These are phyloP conservation scores for Tubosaeta sp. DNA, from an alignment of 768 basidiomycete genomes.

Conservation along the genomic window DNA sequence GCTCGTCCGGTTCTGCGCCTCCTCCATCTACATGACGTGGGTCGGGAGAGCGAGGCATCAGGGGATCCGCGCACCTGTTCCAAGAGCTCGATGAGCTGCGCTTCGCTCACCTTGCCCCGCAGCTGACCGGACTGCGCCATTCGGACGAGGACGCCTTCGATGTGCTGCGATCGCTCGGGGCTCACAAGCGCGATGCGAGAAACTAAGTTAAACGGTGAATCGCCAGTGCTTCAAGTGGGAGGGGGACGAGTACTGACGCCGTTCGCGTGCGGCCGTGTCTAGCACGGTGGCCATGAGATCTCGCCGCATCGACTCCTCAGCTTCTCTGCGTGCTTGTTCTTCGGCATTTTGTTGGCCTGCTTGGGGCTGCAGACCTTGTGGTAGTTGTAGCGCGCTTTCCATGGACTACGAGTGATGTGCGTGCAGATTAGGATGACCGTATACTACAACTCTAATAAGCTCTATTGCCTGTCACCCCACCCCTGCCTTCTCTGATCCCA, in stretches of 20 bases:
- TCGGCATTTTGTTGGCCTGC: conserved; percentile 47
- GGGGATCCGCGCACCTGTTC: conserved; percentile 57
- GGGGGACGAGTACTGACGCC: conserved; percentile 44
- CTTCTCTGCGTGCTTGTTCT: conserved; percentile 50
- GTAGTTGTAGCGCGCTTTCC: conserved; percentile 24
- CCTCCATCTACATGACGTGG: conserved; percentile 45
- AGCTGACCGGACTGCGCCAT: conserved; percentile 86
- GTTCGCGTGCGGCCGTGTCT: conserved; percentile 73
- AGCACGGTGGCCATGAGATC: conserved; percentile 77
- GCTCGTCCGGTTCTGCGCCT: conserved; percentile 44
- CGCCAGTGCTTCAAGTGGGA: background rate
- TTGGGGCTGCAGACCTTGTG: conserved; percentile 27
- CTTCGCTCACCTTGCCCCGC: conserved; percentile 69
- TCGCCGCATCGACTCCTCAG: conserved; percentile 73
- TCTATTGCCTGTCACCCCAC: background rate
- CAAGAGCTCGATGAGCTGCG: conserved; percentile 78
- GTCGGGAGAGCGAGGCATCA: conserved; percentile 11
- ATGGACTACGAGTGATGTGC: conserved; percentile 10
- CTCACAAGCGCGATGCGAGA: conserved; percentile 86
- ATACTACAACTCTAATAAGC: background rate
- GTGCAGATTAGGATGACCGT: background rate
- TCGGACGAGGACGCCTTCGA: conserved; percentile 71
- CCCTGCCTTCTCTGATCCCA: conserved; percentile 4
- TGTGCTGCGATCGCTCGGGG: conserved; percentile 73
- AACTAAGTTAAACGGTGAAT: conserved; percentile 42